Percentiles rank a stretch among this genome's conserved stretches.
phyloP scores from a whole-genome alignment of 495 filamentous ascomycete genomes.

The Neurospora sp. region DNA sequence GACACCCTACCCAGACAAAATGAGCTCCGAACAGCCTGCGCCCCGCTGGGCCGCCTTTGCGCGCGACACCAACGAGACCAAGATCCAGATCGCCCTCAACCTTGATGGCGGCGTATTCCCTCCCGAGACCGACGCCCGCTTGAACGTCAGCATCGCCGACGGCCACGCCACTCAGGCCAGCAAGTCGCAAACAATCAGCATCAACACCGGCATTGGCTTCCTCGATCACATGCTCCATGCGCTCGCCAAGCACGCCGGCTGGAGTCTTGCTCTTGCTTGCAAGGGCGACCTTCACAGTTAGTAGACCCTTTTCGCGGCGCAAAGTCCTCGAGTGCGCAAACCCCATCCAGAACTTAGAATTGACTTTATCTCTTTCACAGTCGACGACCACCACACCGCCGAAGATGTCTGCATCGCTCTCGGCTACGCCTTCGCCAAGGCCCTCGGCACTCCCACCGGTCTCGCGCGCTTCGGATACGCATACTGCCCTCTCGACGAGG shows the following conservation, averaged over 20 bases:
- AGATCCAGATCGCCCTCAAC: slow-evolving; percentile 83
- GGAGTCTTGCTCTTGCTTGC: slow-evolving; percentile 73
- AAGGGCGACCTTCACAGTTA: slow-evolving; percentile 84
- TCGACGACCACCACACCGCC: slow-evolving; percentile 97
- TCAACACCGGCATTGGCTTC: slow-evolving; percentile 96
- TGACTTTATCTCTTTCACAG: slow-evolving; percentile 28
- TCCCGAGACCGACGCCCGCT: slow-evolving; percentile 36
- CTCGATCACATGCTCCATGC: slow-evolving; percentile 98
- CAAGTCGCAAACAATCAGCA: slow-evolving; percentile 68
- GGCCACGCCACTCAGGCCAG: slow-evolving; percentile 74
- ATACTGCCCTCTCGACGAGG: slow-evolving; percentile 90
- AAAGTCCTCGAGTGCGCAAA: background rate
- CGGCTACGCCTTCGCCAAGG: slow-evolving; percentile 68
- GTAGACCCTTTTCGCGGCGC: slow-evolving; percentile 14
- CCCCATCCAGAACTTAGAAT: background rate
- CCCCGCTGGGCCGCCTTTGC: slow-evolving; percentile 63
- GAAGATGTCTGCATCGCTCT: slow-evolving; percentile 93
- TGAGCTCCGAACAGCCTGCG: slow-evolving; percentile 22
- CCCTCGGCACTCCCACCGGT: slow-evolving; percentile 65
- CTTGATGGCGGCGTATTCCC: slow-evolving; percentile 81
- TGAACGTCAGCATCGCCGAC: slow-evolving; percentile 25
- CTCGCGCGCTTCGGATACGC: slow-evolving; percentile 83
- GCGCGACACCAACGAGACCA: slow-evolving; percentile 93
- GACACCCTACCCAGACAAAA: slow-evolving; percentile 10
- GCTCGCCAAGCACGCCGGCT: slow-evolving; percentile 87